A percentile compares a stretch with the other conserved stretches of the same genome.
phyloP scores from a whole-genome alignment of 2,329 filamentous ascomycete genomes.

The Tolypocladium cylindrosporum region DNA sequence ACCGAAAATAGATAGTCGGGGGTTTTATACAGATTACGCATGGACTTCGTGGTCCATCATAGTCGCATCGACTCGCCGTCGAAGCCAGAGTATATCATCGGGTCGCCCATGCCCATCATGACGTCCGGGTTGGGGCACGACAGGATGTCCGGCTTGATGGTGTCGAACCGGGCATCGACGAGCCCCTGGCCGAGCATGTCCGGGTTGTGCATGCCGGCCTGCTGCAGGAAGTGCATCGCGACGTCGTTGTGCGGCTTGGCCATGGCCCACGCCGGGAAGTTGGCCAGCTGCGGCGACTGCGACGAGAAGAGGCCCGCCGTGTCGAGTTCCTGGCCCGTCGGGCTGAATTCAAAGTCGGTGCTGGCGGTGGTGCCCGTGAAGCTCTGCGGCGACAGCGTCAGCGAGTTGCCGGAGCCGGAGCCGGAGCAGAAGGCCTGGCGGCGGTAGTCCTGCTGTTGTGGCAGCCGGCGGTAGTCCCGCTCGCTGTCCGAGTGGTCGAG shows the following conservation, averaged over 20 bases:
- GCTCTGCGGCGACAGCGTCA: constrained; percentile 45
- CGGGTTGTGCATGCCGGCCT: constrained; percentile 30
- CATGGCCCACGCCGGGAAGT: constrained; percentile 21
- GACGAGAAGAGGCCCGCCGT: constrained; percentile 22
- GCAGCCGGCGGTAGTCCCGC: constrained; percentile 11
- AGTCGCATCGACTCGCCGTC: constrained; percentile 34
- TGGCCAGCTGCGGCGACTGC: constrained; percentile 22
- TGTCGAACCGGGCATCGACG: constrained; percentile 41
- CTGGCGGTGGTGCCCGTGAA: constrained; percentile 30
- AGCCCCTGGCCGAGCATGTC: constrained; percentile 39
- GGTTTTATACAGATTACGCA: neutral
- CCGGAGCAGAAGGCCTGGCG: constrained; percentile 32
- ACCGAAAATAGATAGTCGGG: neutral
- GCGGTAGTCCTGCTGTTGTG: constrained; percentile 37
- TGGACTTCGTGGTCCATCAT: constrained; percentile 10
- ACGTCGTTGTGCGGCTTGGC: constrained; percentile 15
- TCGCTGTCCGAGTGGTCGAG: constrained; percentile 46
- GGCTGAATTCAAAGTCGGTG: constrained; percentile 26
- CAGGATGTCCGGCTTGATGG: constrained; percentile 45
- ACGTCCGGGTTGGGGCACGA: constrained; percentile 42
- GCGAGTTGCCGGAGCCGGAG: constrained; percentile 19
- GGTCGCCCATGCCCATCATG: constrained; percentile 48
- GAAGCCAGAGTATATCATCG: constrained; percentile 47
- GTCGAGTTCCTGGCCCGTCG: constrained; percentile 21
- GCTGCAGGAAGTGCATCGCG: constrained; percentile 31